Base-by-base conservation (phyloP, 106 monocot genomes). In the Allium sativum region DNA sequence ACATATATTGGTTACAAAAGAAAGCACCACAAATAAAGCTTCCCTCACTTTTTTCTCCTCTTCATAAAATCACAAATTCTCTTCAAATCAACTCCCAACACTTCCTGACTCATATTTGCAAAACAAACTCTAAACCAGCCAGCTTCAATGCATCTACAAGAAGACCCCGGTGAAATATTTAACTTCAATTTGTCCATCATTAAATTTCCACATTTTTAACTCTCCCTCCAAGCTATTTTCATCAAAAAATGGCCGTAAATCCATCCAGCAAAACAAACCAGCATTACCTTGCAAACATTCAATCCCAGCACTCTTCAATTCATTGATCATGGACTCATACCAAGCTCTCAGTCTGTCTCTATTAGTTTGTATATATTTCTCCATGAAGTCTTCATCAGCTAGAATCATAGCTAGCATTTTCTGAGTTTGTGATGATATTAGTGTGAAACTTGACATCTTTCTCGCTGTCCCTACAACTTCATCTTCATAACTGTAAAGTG, bases 241-340 rank as follows among this genome's bases (percentile, higher is more conserved):
- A 46, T 73, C 55, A 2, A 89, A 68, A 19, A 89, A 15, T 7
- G 31, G 40, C 21, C 81, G 20, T 8, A 86, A 44, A 57, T 82
- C 76, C 86, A 86, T 86, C 86, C 82, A 86, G 19, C 66, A 70
- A 67, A 86, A 86, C 40, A 81, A 71, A 9, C 89, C 89, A 0
- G 81, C 84, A 43, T 84, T 89, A 53, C 73, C 59, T 31, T 22
- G 19, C 47, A 86, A 59, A 55, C 82, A 86, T 10, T 50, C 7
- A 21, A 81, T 85, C 4, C 77, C 68, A 11, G 62, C 64, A 12
- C 54, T 12, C 3, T 20, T 43, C 6, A 85, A 65, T 2, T 77
- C 72, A 1, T 7, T 17, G 1, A 59, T 66, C 64, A 81, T 81
- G 18, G n/a, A 19, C 12, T 6, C 18, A 41, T 70, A 70, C 67